Conservation (phyloP, 2,329 filamentous ascomycete species). For the Penicillium sp. region DNA sequence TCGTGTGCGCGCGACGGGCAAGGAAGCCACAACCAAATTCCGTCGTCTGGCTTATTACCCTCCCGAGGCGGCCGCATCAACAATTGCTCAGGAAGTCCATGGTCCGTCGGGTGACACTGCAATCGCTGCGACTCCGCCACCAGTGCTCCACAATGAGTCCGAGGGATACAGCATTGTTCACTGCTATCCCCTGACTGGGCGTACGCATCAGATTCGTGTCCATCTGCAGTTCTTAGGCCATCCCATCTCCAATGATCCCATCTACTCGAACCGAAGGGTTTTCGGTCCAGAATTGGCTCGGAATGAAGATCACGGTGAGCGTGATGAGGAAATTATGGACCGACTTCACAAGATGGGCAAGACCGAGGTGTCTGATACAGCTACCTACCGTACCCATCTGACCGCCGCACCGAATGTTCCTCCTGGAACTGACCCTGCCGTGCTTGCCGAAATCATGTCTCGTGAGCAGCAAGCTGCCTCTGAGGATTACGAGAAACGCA, state of each 20-base stretch:
- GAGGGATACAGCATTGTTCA: constrained; percentile 93
- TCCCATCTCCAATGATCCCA: constrained; percentile 95
- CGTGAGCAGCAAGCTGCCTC: constrained; percentile 77
- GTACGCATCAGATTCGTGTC: constrained; percentile 93
- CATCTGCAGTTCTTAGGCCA: constrained; percentile 94
- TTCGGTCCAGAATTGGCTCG: constrained; percentile 81
- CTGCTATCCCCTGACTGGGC: constrained; percentile 88
- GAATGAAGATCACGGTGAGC: constrained; percentile 68
- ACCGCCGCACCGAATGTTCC: constrained; percentile 44
- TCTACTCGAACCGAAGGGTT: constrained; percentile 92
- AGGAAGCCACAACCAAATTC: constrained; percentile 88
- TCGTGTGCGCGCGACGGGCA: constrained; percentile 89
- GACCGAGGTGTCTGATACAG: constrained; percentile 84
- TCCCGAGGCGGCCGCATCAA: constrained; percentile 30
- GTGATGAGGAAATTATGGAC: constrained; percentile 88
- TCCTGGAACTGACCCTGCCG: constrained; percentile 39
- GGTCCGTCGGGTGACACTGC: constrained; percentile 20
- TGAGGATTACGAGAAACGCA: constrained; percentile 83
- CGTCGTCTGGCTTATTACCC: constrained; percentile 91
- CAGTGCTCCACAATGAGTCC: constrained; percentile 46
- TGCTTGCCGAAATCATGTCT: constrained; percentile 47
- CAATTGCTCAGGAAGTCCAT: constrained; percentile 27
- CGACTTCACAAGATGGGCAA: constrained; percentile 90
- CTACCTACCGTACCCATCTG: constrained; percentile 73
- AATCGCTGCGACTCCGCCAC: constrained; percentile 38